phyloP scores from a whole-genome alignment of 352 stramenopile species.

The Pythium oligandrum region DNA sequence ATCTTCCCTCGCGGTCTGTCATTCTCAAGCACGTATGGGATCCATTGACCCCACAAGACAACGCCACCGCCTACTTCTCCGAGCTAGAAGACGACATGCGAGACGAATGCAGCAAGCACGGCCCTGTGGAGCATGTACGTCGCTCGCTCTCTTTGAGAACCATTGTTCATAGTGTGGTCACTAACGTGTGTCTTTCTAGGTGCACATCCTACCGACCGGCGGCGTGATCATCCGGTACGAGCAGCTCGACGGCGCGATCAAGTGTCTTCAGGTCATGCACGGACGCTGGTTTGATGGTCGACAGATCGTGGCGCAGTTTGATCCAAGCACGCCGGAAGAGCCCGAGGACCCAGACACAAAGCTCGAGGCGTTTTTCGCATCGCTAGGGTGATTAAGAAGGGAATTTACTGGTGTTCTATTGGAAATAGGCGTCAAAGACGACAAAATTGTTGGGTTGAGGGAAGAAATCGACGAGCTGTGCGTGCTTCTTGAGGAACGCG shows the following conservation, averaged over 20 bases:
- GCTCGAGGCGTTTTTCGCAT: conserved; percentile 76
- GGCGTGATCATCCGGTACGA: conserved; percentile 62
- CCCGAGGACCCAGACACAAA: conserved; percentile 63
- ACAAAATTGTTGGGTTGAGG: conserved; percentile 85
- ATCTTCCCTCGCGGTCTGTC: conserved; percentile 54
- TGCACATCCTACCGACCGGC: conserved; percentile 58
- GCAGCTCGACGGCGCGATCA: conserved; percentile 43
- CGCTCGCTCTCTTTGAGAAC: neutral
- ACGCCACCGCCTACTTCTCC: conserved; percentile 47
- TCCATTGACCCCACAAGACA: conserved; percentile 37
- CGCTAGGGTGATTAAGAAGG: conserved; percentile 25
- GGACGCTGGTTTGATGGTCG: conserved; percentile 74
- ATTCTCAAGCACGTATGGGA: conserved; percentile 63
- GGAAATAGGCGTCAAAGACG: conserved; percentile 73
- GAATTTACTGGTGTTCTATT: neutral
- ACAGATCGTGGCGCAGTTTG: conserved; percentile 57
- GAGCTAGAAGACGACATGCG: conserved; percentile 82
- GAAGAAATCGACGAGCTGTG: conserved; percentile 34
- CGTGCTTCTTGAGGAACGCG: conserved; percentile 73
- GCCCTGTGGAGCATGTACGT: conserved; percentile 46
- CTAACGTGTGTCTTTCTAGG: conserved; percentile 15
- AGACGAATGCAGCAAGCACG: conserved; percentile 64
- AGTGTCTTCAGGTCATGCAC: conserved; percentile 75
- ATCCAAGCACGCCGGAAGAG: conserved; percentile 48
- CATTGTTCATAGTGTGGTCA: neutral